Percentiles rank a stretch among this genome's conserved stretches.
These are phyloP conservation scores for Pythium monospermum DNA, from an alignment of 352 stramenopile species.

Conservation along the genomic window DNA sequence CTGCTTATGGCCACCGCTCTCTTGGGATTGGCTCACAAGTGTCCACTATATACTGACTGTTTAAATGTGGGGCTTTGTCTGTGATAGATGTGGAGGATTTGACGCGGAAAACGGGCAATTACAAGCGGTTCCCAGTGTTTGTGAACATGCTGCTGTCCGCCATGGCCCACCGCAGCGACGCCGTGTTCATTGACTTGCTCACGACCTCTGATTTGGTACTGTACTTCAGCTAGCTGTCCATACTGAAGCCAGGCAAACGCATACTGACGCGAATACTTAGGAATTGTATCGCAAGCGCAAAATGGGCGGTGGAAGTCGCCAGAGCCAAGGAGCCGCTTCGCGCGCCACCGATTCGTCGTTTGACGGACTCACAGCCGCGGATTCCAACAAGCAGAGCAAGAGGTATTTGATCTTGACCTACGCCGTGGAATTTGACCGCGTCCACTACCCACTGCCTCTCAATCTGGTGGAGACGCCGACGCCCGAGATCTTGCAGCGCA, in stretches of 20 bases:
- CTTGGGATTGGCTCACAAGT: not conserved
- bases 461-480: slow-evolving; percentile 56
- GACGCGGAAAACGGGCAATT: slow-evolving; percentile 92
- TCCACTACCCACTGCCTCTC: slow-evolving; percentile 92
- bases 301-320: slow-evolving; percentile 23
- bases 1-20: not conserved
- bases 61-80: not conserved
- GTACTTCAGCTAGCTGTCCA: not conserved
- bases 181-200: slow-evolving; percentile 89
- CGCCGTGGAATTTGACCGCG: slow-evolving; percentile 89
- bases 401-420: slow-evolving; percentile 94
- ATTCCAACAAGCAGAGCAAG: slow-evolving; percentile 41
- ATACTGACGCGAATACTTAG: too few species aligned
- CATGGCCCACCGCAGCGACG: slow-evolving; percentile 63
- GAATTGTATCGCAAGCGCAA: slow-evolving; percentile 78
- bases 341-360: slow-evolving; percentile 12
- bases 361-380: slow-evolving; percentile 3
- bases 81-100: slow-evolving; percentile 89
- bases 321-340: not conserved
- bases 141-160: slow-evolving; percentile 90
- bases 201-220: slow-evolving; percentile 81
- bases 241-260: too few species aligned
- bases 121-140: slow-evolving; percentile 90
- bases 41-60: not conserved
- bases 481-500: slow-evolving; percentile 70